Conservation (phyloP, 2,329 filamentous ascomycete genomes). For the Leptographium flavum region DNA sequence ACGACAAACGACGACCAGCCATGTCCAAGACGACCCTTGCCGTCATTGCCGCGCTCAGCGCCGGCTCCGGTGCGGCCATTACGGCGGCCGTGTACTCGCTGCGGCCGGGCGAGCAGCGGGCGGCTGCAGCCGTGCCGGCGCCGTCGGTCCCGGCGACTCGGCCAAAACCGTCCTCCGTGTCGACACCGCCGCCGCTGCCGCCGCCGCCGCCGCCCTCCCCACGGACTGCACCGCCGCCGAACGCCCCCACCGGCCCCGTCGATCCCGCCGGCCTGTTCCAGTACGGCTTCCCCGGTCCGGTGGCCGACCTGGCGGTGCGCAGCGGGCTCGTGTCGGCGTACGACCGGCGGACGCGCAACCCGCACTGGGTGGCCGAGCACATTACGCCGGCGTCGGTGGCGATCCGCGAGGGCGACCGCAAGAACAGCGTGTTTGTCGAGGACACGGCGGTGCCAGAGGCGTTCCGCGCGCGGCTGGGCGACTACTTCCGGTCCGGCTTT, state of each 20-base stretch:
- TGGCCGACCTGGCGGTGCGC: constrained; percentile 67
- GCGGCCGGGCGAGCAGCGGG: constrained; percentile 29
- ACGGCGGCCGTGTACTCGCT: constrained; percentile 55
- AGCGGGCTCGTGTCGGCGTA: constrained; percentile 71
- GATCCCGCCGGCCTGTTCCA: constrained; percentile 66
- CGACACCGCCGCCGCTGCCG: neutral
- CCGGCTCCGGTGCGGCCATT: constrained; percentile 60
- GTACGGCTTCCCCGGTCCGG: constrained; percentile 84
- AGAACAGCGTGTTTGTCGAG: constrained; percentile 71
- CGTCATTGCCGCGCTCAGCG: constrained; percentile 61
- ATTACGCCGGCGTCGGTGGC: constrained; percentile 80
- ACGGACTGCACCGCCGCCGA: constrained; percentile 6
- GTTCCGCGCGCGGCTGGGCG: constrained; percentile 80
- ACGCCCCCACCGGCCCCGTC: constrained; percentile 34
- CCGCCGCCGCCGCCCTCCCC: constrained; percentile 26
- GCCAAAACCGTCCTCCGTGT: constrained; percentile 37
- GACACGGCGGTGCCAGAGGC: constrained; percentile 65
- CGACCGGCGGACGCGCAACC: constrained; percentile 83
- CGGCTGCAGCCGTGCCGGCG: constrained; percentile 14
- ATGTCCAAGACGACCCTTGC: constrained; percentile 74
- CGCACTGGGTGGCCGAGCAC: constrained; percentile 90
- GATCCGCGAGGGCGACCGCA: constrained; percentile 63
- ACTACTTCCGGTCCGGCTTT: constrained; percentile 91
- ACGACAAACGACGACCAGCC: too few relatives aligned
- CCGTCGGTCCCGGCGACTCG: constrained; percentile 10